phyloP scores from a whole-genome alignment of 202 grass and related monocot genomes.

The Setaria italica region DNA sequence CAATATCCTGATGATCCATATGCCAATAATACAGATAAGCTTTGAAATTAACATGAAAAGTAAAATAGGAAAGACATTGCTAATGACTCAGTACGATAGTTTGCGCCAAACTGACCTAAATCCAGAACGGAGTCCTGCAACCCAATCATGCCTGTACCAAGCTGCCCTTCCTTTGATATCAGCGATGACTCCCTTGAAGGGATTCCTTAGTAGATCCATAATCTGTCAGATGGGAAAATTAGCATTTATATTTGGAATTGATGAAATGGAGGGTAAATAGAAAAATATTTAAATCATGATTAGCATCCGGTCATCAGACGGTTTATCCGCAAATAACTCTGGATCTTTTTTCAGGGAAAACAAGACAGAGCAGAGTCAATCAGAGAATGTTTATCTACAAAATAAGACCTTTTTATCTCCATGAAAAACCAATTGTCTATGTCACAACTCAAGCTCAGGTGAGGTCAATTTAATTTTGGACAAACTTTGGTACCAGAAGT shows the following conservation, averaged over 20 bases:
- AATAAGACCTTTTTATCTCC: not conserved
- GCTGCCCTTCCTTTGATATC: slow-evolving; percentile 72
- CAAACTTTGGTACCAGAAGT: not conserved
- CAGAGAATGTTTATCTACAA: slow-evolving; percentile 1
- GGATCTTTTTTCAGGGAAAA: not conserved
- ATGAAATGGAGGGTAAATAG: not conserved
- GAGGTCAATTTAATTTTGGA: not conserved
- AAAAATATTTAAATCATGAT: not conserved
- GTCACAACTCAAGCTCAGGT: slow-evolving; percentile 2
- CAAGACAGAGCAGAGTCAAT: not conserved
- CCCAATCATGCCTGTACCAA: slow-evolving; percentile 90
- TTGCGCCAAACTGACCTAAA: slow-evolving; percentile 60
- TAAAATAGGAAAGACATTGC: not conserved
- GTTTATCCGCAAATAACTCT: slow-evolving; percentile 3
- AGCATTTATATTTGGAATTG: not conserved
- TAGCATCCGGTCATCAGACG: not conserved
- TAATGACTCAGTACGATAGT: not conserved
- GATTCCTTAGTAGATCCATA: slow-evolving; percentile 60
- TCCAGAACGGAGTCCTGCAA: slow-evolving; percentile 59
- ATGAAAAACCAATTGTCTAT: not conserved
- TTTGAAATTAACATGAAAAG: slow-evolving; percentile 17
- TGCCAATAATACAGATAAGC: not conserved
- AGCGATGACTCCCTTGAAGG: slow-evolving; percentile 63
- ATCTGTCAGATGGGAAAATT: slow-evolving; percentile 35
- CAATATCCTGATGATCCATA: slow-evolving; percentile 67